Evolutionary conservation across 495 filamentous ascomycete species (phyloP).

Genomic region (Elasticomyces elasticus): DNA sequence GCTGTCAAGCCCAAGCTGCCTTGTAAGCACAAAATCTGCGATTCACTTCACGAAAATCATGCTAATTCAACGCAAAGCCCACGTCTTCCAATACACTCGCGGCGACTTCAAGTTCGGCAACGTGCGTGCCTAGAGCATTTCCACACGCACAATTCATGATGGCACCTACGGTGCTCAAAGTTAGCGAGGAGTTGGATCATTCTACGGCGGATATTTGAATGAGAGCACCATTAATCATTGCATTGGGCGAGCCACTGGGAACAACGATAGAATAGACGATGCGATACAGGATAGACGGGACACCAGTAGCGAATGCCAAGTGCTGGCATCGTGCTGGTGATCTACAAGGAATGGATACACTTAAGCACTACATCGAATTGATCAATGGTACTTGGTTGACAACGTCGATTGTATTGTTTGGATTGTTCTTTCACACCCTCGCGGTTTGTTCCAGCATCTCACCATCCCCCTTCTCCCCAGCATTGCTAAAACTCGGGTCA

Average conservation of each 20-base stretch:
- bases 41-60: not conserved
- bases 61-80: conserved; percentile 5
- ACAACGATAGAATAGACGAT: not conserved
- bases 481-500: not conserved
- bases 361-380: too few species aligned
- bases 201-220: not conserved
- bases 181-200: not conserved
- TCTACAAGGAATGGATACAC: too few species aligned
- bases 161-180: not conserved
- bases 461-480: not conserved
- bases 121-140: conserved; percentile 1
- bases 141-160: not conserved
- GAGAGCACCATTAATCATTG: not conserved
- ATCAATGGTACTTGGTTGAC: too few species aligned
- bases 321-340: not conserved
- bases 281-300: not conserved
- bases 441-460: not conserved
- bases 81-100: conserved; percentile 17
- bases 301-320: not conserved
- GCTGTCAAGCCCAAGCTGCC: conserved; percentile 18
- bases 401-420: too few species aligned
- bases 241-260: not conserved
- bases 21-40: conserved; percentile 9
- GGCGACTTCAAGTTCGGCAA: conserved; percentile 19
- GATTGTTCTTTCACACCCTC: not conserved